These are phyloP conservation scores for Candida tropicalis DNA, from an alignment of 1,139 yeast species.

Conservation along the genomic window DNA sequence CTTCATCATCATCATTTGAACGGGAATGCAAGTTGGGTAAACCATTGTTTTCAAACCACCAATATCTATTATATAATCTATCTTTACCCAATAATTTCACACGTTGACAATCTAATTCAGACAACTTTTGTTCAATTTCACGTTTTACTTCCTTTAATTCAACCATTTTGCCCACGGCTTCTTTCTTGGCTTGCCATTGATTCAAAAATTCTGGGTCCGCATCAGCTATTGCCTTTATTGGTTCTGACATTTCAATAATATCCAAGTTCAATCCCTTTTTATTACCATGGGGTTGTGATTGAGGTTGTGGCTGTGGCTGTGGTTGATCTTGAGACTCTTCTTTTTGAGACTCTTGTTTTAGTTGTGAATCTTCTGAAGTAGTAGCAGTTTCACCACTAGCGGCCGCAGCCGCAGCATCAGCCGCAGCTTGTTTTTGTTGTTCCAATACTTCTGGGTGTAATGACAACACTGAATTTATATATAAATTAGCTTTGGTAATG, in stretches of 20 bases:
- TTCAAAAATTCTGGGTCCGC: constrained; percentile 48
- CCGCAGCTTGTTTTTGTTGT: no score
- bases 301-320: constrained; percentile 3
- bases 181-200: constrained; percentile 46
- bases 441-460: not conserved
- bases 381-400: no score
- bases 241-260: constrained; percentile 47
- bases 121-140: constrained; percentile 56
- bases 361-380: not conserved
- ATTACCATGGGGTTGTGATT: constrained; percentile 21
- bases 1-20: constrained; percentile 39
- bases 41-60: constrained; percentile 95
- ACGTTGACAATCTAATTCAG: constrained; percentile 77
- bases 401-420: no score
- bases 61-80: constrained; percentile 80
- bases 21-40: constrained; percentile 59
- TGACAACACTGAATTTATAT: constrained; percentile 24
- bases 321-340: constrained; percentile 2
- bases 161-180: constrained; percentile 42
- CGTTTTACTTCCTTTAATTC: constrained; percentile 48
- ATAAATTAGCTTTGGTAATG: constrained; percentile 49
- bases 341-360: constrained; percentile 1
- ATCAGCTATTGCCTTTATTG: constrained; percentile 52
- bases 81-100: constrained; percentile 81
- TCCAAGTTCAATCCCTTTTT: constrained; percentile 25